phyloP scores from a whole-genome alignment of 2,329 filamentous ascomycete genomes.

The Trichophaea hybrida region DNA sequence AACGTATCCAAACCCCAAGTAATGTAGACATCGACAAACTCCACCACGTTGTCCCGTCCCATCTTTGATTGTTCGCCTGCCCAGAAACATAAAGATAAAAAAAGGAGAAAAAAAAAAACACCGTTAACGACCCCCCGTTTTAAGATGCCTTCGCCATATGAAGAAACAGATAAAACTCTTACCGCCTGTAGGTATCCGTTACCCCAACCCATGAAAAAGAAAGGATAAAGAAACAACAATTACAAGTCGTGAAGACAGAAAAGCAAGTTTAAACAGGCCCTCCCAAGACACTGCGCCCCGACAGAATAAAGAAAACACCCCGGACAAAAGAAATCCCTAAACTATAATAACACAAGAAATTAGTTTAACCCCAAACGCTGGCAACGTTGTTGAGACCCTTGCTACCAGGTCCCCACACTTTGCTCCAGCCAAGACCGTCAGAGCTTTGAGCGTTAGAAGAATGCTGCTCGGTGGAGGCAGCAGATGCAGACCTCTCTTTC shows the following conservation, averaged over 20 bases:
- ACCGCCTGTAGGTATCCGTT: constrained; percentile 4
- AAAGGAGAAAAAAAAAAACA: constrained; percentile 6
- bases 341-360: constrained; percentile 15
- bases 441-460: constrained; percentile 24
- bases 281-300: constrained; percentile 24
- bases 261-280: constrained; percentile 24
- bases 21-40: not conserved
- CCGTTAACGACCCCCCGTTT: constrained; percentile 3
- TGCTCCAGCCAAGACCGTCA: constrained; percentile 26
- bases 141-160: constrained; percentile 8
- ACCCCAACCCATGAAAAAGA: constrained; percentile 7
- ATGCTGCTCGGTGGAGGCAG: constrained; percentile 24
- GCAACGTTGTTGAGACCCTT: constrained; percentile 27
- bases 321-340: constrained; percentile 22
- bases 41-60: not conserved
- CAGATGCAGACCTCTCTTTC: constrained; percentile 27
- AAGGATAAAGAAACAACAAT: constrained; percentile 19
- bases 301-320: constrained; percentile 22
- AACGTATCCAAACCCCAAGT: not conserved
- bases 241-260: constrained; percentile 24
- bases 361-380: constrained; percentile 27
- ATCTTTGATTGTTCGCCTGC: not conserved
- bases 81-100: not conserved
- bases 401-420: constrained; percentile 26
- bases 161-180: constrained; percentile 7